These are phyloP conservation scores for Bonia amplexicaulis DNA, from an alignment of 176 grass and related monocot genomes.

Conservation along the genomic window DNA sequence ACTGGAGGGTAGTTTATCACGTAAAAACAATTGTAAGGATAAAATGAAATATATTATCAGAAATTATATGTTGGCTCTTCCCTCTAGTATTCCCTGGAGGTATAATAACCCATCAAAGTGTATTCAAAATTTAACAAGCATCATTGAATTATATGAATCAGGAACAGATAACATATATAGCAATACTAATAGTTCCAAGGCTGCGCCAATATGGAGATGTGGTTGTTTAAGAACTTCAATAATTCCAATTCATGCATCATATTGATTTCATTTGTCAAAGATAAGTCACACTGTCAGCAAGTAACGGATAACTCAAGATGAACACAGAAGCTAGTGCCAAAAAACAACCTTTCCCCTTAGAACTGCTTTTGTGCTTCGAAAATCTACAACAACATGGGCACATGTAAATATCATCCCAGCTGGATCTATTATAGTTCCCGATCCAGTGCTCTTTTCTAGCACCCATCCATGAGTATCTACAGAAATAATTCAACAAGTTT, in stretches of 20 bases:
- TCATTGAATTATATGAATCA: background rate
- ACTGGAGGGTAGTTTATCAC: background rate
- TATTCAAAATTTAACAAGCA: background rate
- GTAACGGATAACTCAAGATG: background rate
- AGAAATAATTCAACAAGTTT: slow-evolving; percentile 17
- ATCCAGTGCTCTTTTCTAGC: slow-evolving; percentile 48
- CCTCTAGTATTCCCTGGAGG: background rate
- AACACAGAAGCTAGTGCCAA: slow-evolving; percentile 18
- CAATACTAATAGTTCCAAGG: background rate
- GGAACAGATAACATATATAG: background rate
- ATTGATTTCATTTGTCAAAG: background rate
- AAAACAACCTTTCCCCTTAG: slow-evolving; percentile 46
- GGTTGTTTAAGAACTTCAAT: background rate
- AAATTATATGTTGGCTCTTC: background rate
- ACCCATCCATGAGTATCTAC: slow-evolving; percentile 50
- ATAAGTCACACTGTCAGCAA: background rate
- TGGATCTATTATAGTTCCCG: slow-evolving; percentile 86
- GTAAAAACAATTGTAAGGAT: background rate
- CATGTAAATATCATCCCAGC: slow-evolving; percentile 88
- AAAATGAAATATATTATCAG: background rate
- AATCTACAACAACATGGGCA: slow-evolving; percentile 72
- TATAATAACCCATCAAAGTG: background rate
- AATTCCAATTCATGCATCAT: slow-evolving; percentile 2
- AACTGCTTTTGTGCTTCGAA: slow-evolving; percentile 34
- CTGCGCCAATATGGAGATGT: background rate